Evolutionary conservation across 441 rosid species (phyloP).

Genomic region (Adansonia gregorii): DNA sequence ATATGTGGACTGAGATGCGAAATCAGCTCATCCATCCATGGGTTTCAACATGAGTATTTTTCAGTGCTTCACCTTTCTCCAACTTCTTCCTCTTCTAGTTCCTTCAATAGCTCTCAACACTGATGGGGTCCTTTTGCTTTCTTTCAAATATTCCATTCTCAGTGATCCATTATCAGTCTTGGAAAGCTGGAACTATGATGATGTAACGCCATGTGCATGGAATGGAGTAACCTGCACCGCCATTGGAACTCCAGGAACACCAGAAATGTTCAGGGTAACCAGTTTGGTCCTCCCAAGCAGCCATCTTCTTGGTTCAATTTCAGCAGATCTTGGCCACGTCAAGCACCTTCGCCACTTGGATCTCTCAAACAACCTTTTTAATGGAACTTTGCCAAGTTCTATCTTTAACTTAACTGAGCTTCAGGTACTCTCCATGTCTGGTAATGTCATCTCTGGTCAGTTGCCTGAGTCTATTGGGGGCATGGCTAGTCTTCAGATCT

Average conservation of each 20-base stretch:
- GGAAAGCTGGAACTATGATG: slow-evolving; percentile 72
- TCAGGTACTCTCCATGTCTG: slow-evolving; percentile 59
- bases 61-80: slow-evolving; percentile 33
- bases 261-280: slow-evolving; percentile 65
- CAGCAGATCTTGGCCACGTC: slow-evolving; percentile 54
- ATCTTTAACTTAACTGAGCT: slow-evolving; percentile 61
- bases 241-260: slow-evolving; percentile 44
- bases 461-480: slow-evolving; percentile 47
- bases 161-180: slow-evolving; percentile 68
- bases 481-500: slow-evolving; percentile 47
- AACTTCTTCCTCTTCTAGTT: slow-evolving; percentile 27
- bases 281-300: slow-evolving; percentile 62
- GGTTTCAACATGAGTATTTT: slow-evolving; percentile 29
- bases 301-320: slow-evolving; percentile 72
- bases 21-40: slow-evolving; percentile 38
- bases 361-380: slow-evolving; percentile 71
- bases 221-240: slow-evolving; percentile 67
- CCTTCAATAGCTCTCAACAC: slow-evolving; percentile 56
- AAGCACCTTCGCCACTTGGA: slow-evolving; percentile 62
- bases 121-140: slow-evolving; percentile 71
- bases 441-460: slow-evolving; percentile 70
- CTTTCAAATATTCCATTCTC: slow-evolving; percentile 76
- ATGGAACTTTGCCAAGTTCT: slow-evolving; percentile 69
- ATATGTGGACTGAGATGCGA: slow-evolving; percentile 32
- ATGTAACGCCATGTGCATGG: slow-evolving; percentile 80